These are phyloP conservation scores for Epichloe gansuensis DNA, from an alignment of 2,329 filamentous ascomycete genomes.

Conservation along the genomic window DNA sequence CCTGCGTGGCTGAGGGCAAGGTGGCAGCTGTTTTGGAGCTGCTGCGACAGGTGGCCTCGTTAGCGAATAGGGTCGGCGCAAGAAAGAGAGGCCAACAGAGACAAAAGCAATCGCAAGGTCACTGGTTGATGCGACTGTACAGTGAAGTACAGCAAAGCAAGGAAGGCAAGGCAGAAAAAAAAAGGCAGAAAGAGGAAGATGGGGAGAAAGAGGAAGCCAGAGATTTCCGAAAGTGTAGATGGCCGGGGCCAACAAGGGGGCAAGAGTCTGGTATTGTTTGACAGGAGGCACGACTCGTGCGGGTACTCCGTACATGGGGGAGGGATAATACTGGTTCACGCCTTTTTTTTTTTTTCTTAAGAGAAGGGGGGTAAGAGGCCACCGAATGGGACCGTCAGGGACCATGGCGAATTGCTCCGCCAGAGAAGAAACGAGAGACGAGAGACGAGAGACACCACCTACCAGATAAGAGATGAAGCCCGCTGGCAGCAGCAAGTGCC, in stretches of 20 bases:
- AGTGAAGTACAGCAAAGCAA: background rate
- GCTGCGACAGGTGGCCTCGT: background rate
- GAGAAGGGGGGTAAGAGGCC: background rate
- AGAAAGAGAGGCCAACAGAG: background rate
- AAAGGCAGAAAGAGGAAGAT: background rate
- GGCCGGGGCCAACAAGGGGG: background rate
- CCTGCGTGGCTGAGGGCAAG: background rate
- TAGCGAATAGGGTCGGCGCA: background rate
- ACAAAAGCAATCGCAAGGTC: background rate
- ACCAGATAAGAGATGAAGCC: background rate
- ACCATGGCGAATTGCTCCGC: background rate
- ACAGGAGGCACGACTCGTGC: conserved; percentile 6
- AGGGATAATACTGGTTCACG: background rate
- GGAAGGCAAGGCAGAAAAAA: background rate
- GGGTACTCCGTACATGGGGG: background rate
- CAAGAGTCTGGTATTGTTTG: conserved; percentile 2
- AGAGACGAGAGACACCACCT: background rate
- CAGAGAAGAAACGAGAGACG: background rate
- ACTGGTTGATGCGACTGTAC: background rate
- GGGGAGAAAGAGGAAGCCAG: background rate
- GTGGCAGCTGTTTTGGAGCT: background rate
- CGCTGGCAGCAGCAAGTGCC: conserved; percentile 1
- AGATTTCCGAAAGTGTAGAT: background rate
- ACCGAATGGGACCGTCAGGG: conserved; percentile 1
- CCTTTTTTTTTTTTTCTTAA: no score